Evolutionary conservation across 495 filamentous ascomycete species (phyloP).

Genomic region (Podospora didyma): DNA sequence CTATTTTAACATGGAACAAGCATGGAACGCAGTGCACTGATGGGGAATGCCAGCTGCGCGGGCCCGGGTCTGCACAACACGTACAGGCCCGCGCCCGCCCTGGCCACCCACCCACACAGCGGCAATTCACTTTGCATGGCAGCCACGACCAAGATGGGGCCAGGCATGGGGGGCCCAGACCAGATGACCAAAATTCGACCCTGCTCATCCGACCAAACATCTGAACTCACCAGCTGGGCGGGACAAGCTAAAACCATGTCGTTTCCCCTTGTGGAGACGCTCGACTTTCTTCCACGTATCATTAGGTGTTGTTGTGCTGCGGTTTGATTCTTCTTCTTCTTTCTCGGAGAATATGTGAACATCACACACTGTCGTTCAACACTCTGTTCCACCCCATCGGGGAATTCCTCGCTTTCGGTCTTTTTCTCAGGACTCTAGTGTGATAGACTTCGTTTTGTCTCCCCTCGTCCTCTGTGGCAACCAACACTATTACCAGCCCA

Average conservation of each 20-base stretch:
- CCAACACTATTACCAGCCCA: neutral
- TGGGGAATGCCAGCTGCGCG: conserved; percentile 5
- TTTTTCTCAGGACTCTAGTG: neutral
- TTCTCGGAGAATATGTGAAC: conserved; percentile 23
- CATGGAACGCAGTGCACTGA: conserved; percentile 18
- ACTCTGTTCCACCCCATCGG: conserved; percentile 12
- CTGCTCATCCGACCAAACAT: neutral
- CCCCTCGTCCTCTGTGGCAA: neutral
- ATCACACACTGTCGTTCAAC: conserved; percentile 7
- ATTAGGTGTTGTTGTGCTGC: no score
- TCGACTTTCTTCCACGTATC: neutral
- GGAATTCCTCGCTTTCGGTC: conserved; percentile 3
- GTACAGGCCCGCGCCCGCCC: neutral
- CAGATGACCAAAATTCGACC: neutral
- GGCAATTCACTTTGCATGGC: neutral
- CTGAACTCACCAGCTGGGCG: neutral
- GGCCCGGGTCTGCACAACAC: neutral
- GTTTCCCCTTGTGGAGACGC: conserved; percentile 11
- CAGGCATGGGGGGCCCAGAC: neutral
- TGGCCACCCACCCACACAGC: neutral
- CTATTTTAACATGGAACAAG: conserved; percentile 25
- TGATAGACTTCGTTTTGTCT: neutral
- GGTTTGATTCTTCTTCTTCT: conserved; percentile 2
- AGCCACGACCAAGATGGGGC: neutral
- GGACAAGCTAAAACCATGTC: conserved; percentile 14